Conservation (phyloP, 176 grass and related monocot species). For the Phoenix dactylifera region DNA sequence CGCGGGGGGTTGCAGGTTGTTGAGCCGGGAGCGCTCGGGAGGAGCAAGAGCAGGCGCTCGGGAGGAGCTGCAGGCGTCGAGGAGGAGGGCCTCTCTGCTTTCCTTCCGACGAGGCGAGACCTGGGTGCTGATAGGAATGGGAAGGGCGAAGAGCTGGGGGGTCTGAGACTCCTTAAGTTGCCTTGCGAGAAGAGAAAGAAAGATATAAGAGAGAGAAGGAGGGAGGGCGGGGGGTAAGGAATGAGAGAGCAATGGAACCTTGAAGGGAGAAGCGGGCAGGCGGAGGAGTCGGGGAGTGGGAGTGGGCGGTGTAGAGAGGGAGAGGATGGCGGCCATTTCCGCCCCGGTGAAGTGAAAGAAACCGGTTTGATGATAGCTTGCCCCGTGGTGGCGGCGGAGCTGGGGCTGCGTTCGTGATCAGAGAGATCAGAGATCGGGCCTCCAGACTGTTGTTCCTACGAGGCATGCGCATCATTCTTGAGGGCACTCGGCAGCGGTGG, state of each 20-base stretch:
- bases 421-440: too few relatives aligned
- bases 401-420: too few relatives aligned
- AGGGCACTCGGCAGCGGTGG: too few relatives aligned
- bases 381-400: too few relatives aligned
- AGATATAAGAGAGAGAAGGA: neutral
- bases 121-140: conserved; percentile 1
- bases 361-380: too few relatives aligned
- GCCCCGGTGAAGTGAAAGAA: too few relatives aligned
- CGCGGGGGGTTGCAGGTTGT: too few relatives aligned
- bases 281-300: conserved; percentile 28
- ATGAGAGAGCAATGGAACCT: conserved; percentile 3
- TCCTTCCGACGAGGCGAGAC: conserved; percentile 31
- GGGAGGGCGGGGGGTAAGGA: neutral
- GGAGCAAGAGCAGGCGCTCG: conserved; percentile 6
- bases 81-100: neutral
- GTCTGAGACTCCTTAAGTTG: neutral
- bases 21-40: conserved; percentile 53
- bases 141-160: conserved; percentile 9
- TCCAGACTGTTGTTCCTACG: too few relatives aligned
- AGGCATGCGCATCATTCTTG: too few relatives aligned
- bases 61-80: neutral
- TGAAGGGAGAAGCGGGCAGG: conserved; percentile 17
- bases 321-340: conserved; percentile 35
- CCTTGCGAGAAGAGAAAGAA: conserved; percentile 13
- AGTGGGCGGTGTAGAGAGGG: conserved; percentile 28